Conservation (phyloP, 2,329 filamentous ascomycete genomes). For the Cercospora sojina region DNA sequence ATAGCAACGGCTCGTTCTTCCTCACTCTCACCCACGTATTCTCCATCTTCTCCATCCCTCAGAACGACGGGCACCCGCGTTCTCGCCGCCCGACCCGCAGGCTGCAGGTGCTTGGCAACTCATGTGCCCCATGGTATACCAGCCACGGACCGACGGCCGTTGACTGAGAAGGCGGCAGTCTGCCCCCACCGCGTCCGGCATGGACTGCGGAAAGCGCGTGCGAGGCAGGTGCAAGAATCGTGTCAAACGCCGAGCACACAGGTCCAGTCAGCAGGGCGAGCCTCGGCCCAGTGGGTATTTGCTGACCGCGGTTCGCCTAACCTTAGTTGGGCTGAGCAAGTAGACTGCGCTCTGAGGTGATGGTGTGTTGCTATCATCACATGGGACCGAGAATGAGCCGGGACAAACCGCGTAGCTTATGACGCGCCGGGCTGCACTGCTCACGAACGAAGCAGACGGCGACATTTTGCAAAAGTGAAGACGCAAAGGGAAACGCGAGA, state of each 20-base stretch:
- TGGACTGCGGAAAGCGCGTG: not conserved
- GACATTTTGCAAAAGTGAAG: not conserved
- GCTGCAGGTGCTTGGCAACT: not conserved
- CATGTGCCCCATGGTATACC: not conserved
- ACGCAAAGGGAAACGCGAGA: not conserved
- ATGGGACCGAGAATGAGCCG: constrained; percentile 8
- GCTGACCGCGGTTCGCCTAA: constrained; percentile 1
- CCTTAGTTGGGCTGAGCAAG: not conserved
- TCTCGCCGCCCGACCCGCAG: not conserved
- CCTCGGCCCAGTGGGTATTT: constrained; percentile 9
- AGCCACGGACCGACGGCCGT: not conserved
- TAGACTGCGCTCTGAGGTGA: not conserved
- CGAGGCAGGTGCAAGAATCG: not conserved
- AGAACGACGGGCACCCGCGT: not conserved
- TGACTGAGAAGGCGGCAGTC: not conserved
- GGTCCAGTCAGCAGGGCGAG: not conserved
- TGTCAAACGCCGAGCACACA: not conserved
- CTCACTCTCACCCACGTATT: not conserved
- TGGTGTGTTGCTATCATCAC: constrained; percentile 12
- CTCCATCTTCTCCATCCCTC: not conserved
- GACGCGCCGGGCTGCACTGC: not conserved
- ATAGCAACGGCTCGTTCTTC: not conserved
- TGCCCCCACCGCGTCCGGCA: not conserved
- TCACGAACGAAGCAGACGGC: not conserved
- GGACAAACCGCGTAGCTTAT: not conserved